Conservation (phyloP, 108 stramenopile species). For the Nannochloropsis salina region DNA sequence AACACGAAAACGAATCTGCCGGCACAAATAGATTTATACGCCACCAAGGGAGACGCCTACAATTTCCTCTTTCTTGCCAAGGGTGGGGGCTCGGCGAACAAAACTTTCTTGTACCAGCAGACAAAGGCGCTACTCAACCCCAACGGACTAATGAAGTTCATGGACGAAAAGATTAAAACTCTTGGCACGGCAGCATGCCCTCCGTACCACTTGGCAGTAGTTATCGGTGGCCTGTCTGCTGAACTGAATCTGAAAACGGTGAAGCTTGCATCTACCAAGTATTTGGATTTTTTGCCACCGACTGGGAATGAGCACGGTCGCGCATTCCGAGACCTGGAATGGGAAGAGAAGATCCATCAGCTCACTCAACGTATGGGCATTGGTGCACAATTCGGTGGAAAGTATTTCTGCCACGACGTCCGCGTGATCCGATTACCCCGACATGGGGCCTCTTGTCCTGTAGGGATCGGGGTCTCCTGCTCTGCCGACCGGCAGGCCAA, state of each 20-base stretch:
- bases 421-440: conserved; percentile 84
- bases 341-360: conserved; percentile 78
- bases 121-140: conserved; percentile 86
- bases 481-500: conserved; percentile 90
- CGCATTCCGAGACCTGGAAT: conserved; percentile 81
- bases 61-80: conserved; percentile 91
- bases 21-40: conserved; percentile 84
- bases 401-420: conserved; percentile 96
- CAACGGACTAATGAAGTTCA: conserved; percentile 71
- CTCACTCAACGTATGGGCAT: conserved; percentile 84
- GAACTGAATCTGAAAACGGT: conserved; percentile 88
- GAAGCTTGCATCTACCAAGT: conserved; percentile 85
- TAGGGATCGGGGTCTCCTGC: conserved; percentile 91
- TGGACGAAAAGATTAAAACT: conserved; percentile 83
- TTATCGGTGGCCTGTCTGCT: conserved; percentile 84
- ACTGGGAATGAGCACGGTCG: conserved; percentile 74
- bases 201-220: conserved; percentile 88
- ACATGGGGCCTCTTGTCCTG: conserved; percentile 92
- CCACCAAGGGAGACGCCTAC: conserved; percentile 70
- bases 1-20: conserved; percentile 90
- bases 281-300: conserved; percentile 80
- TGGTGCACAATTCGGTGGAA: conserved; percentile 80
- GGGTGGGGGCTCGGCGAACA: conserved; percentile 93
- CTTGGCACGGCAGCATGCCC: conserved; percentile 92
- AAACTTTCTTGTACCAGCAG: conserved; percentile 91